Conservation (phyloP, 1,139 yeast genomes). For the Suhomyces bribrorum region DNA sequence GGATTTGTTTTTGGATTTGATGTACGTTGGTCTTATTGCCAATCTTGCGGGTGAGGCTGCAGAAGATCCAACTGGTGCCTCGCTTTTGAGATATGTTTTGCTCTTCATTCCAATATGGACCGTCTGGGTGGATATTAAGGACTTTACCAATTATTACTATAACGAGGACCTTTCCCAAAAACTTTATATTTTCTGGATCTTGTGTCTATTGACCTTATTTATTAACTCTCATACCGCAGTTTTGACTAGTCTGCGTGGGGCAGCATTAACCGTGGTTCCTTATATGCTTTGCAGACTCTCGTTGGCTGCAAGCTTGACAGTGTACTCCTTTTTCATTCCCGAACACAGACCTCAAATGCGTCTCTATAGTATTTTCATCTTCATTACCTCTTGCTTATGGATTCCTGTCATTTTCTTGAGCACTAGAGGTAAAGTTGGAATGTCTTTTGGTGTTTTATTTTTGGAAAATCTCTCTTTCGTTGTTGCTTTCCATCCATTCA, state of each 20-base stretch:
- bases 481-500: slow-evolving; percentile 48
- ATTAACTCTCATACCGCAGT: slow-evolving; percentile 53
- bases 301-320: slow-evolving; percentile 32
- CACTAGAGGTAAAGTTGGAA: slow-evolving; percentile 48
- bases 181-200: slow-evolving; percentile 54
- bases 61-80: slow-evolving; percentile 49
- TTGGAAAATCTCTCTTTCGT: slow-evolving; percentile 42
- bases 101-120: slow-evolving; percentile 61
- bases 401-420: slow-evolving; percentile 48
- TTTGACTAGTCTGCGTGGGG: slow-evolving; percentile 32
- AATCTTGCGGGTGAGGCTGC: slow-evolving; percentile 59
- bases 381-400: slow-evolving; percentile 44
- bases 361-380: slow-evolving; percentile 33
- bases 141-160: slow-evolving; percentile 64
- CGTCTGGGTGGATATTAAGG: slow-evolving; percentile 66
- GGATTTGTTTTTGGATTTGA: slow-evolving; percentile 62
- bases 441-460: slow-evolving; percentile 42
- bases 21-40: slow-evolving; percentile 66
- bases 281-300: slow-evolving; percentile 50
- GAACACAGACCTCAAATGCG: slow-evolving; percentile 59
- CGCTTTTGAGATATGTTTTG: slow-evolving; percentile 51
- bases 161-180: slow-evolving; percentile 63
- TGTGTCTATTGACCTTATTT: slow-evolving; percentile 51
- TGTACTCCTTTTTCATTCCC: slow-evolving; percentile 52
- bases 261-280: slow-evolving; percentile 48